phyloP scores from a whole-genome alignment of 305 asterid species.

The Salvia sclarea region DNA sequence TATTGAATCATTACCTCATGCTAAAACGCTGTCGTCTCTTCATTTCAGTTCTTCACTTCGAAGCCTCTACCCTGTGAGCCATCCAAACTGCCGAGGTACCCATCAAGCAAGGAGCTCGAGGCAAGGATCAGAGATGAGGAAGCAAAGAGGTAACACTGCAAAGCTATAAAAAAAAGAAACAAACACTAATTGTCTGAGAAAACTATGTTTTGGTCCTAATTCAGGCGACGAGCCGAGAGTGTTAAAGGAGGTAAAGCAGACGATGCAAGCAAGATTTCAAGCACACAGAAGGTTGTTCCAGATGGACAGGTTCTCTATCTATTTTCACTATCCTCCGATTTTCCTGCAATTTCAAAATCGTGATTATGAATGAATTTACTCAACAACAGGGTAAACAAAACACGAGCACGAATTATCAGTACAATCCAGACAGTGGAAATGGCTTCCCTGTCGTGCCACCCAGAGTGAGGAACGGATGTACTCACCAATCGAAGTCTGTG shows the following conservation, averaged over 20 bases:
- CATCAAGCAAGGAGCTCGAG: slow-evolving; percentile 77
- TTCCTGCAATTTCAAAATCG: slow-evolving; percentile 7
- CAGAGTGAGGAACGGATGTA: slow-evolving; percentile 46
- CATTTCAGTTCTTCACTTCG: slow-evolving; percentile 64
- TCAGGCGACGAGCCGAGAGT: slow-evolving; percentile 61
- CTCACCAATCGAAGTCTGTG: slow-evolving; percentile 60
- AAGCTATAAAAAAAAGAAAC: neutral
- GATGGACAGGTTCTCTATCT: slow-evolving; percentile 52
- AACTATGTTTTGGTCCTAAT: slow-evolving; percentile 16
- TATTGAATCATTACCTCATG: neutral
- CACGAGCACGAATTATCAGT: slow-evolving; percentile 53
- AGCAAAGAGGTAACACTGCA: slow-evolving; percentile 49
- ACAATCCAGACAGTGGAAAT: slow-evolving; percentile 55
- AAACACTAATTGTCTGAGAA: slow-evolving; percentile 1
- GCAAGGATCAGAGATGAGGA: slow-evolving; percentile 65
- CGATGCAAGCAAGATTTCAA: slow-evolving; percentile 37
- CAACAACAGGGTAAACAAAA: slow-evolving; percentile 53
- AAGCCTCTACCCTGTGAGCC: slow-evolving; percentile 80
- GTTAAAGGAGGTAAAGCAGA: slow-evolving; percentile 55
- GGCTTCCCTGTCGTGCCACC: slow-evolving; percentile 74
- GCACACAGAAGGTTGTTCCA: slow-evolving; percentile 36
- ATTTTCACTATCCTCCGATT: neutral
- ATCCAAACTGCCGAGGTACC: slow-evolving; percentile 64
- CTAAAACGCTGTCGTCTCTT: slow-evolving; percentile 2
- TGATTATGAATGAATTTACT: slow-evolving; percentile 17